phyloP scores from a whole-genome alignment of 768 basidiomycete genomes.

The Termitomyces sp. region DNA sequence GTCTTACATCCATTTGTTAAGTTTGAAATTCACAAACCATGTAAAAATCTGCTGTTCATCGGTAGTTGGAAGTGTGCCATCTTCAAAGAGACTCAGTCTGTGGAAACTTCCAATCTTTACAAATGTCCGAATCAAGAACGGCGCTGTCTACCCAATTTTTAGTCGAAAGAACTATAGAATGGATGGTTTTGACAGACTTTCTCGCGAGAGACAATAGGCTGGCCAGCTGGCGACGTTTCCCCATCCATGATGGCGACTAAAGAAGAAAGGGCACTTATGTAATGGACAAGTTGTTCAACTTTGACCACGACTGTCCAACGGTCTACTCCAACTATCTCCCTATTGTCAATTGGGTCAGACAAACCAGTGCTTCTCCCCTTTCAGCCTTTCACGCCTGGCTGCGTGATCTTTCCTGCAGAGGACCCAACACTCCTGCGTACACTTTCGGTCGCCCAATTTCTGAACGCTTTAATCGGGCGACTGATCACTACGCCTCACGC shows the following conservation, averaged over 20 bases:
- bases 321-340: no score
- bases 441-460: no score
- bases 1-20: background rate
- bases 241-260: background rate
- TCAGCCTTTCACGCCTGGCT: no score
- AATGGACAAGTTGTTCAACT: background rate
- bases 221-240: slow-evolving; percentile 28
- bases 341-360: no score
- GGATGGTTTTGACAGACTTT: slow-evolving; percentile 32
- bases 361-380: no score
- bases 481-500: no score
- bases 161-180: background rate
- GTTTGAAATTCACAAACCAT: slow-evolving; percentile 42
- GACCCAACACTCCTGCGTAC: no score
- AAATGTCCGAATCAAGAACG: slow-evolving; percentile 79
- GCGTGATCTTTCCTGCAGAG: no score
- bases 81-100: slow-evolving; percentile 68
- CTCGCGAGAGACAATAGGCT: slow-evolving; percentile 48
- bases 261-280: background rate
- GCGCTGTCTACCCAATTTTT: slow-evolving; percentile 51
- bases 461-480: no score
- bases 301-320: no score
- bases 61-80: slow-evolving; percentile 67
- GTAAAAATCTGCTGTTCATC: slow-evolving; percentile 83
- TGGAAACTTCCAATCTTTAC: slow-evolving; percentile 80